phyloP scores from a whole-genome alignment of 2,329 filamentous ascomycete species.

The Penicillium nordicum region DNA sequence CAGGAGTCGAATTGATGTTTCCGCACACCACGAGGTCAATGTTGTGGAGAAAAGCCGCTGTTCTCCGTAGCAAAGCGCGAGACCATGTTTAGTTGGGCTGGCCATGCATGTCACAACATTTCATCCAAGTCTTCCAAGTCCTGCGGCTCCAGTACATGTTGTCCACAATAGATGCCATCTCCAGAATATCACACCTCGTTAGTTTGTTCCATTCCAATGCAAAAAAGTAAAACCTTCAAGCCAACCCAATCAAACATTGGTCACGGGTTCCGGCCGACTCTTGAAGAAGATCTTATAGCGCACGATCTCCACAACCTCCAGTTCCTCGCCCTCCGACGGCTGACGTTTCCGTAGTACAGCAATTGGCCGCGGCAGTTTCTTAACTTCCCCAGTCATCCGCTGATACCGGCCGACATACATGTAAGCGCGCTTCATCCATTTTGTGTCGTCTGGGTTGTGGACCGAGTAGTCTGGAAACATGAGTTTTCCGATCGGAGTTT shows the following conservation, averaged over 20 bases:
- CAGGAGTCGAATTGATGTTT: background rate
- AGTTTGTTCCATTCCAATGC: background rate
- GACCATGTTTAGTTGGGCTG: background rate
- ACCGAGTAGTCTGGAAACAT: conserved; percentile 73
- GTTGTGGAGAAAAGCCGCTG: background rate
- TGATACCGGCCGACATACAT: conserved; percentile 87
- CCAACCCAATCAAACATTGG: conserved; percentile 34
- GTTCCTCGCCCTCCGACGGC: conserved; percentile 36
- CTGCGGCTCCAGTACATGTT: background rate
- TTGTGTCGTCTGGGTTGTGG: conserved; percentile 52
- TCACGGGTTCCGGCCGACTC: conserved; percentile 79
- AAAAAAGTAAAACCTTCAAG: background rate
- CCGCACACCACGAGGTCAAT: background rate
- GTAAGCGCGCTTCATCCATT: conserved; percentile 88
- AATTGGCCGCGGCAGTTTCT: conserved; percentile 74
- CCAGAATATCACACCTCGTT: background rate
- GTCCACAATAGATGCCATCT: background rate
- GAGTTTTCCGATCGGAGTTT: conserved; percentile 65
- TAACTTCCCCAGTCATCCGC: conserved; percentile 82
- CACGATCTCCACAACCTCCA: conserved; percentile 85
- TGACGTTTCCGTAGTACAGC: conserved; percentile 67
- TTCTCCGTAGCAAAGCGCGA: background rate
- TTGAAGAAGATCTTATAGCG: conserved; percentile 85
- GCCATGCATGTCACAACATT: background rate
- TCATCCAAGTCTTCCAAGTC: background rate